These are phyloP conservation scores for Xanthoparmelia taractica DNA, from an alignment of 495 filamentous ascomycete genomes.

Conservation along the genomic window DNA sequence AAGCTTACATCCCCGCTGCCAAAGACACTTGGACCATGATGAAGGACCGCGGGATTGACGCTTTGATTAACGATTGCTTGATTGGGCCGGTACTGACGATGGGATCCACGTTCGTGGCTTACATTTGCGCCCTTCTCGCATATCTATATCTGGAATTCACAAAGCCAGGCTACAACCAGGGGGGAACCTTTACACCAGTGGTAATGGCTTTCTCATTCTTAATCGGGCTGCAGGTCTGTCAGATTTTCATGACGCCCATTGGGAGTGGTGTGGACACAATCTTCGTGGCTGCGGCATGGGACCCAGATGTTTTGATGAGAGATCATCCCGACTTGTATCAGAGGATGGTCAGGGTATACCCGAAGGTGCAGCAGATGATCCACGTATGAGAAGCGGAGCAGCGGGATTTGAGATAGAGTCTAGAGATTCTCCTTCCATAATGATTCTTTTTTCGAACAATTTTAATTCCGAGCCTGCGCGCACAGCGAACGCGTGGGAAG, in stretches of 20 bases:
- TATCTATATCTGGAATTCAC: slow-evolving; percentile 82
- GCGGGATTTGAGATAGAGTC: not conserved
- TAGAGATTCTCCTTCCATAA: not conserved
- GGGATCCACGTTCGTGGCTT: slow-evolving; percentile 76
- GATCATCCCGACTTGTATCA: slow-evolving; percentile 77
- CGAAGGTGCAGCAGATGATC: slow-evolving; percentile 67
- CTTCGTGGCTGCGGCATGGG: slow-evolving; percentile 83
- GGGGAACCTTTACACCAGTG: slow-evolving; percentile 63
- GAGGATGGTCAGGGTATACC: slow-evolving; percentile 70
- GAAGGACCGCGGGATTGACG: slow-evolving; percentile 84
- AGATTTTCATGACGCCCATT: slow-evolving; percentile 78
- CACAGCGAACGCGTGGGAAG: not conserved
- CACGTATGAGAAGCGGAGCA: slow-evolving; percentile 40
- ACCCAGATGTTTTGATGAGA: slow-evolving; percentile 74
- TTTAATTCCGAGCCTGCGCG: not conserved
- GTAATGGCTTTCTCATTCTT: slow-evolving; percentile 78
- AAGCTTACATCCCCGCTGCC: slow-evolving; percentile 72
- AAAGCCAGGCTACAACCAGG: slow-evolving; percentile 64
- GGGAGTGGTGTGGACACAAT: slow-evolving; percentile 61
- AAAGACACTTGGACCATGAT: slow-evolving; percentile 89
- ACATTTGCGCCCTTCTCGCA: slow-evolving; percentile 69
- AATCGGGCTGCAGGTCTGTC: slow-evolving; percentile 77
- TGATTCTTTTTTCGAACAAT: not conserved
- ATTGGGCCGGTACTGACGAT: slow-evolving; percentile 85
- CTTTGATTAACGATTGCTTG: slow-evolving; percentile 81